Evolutionary conservation across 805 yeast genomes (phyloP), one percentile per base, ranked within the genome.

Genomic region (Kazachstania taianensis): DNA sequence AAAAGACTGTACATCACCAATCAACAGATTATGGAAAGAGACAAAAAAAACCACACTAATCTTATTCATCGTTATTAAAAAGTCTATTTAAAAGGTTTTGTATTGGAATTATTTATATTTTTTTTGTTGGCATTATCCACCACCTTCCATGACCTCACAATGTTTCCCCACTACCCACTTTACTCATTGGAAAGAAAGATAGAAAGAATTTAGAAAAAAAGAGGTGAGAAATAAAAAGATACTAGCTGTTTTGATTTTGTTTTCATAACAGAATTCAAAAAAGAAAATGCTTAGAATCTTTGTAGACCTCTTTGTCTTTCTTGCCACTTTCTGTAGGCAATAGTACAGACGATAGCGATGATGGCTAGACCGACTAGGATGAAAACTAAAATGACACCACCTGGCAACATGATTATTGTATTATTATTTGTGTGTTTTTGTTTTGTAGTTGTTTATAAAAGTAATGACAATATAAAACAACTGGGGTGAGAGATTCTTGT

Each of bases 331-430:
- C 51, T 61, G 61, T 57, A 54, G 30, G 32, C 30, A 36, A 59
- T 48, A 22, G 57, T 52, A 36, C 37, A 24, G 36, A 55, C 31
- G 38, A 59, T 50, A 39, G 57, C 62, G 42, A 49, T 38, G 46
- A 46, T 36, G 40, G 64, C 59, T 46, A 58, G 52, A 44, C 53
- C 56, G 45, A 56, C 56, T 40, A 59, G 46, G 41, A 59, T 64
- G 64, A 77, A 75, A 48, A 78, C 84, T 59, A 77, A 67, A 61
- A 77, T 77, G 66, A 78, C 83, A 65, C 84, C 84, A 45, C 77
- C 68, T 61, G 84, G 82, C 56, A 77, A 67, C 80, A 75, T 76
- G 56, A 53, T 53, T 41, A 35, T 30, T 25, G 32, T 22, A 22
- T 22, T 22, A 9, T 22, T n/a, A 22, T 3, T 9, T 22, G 12